phyloP scores from a whole-genome alignment of 345 rosid species.

The Lepidium sativum region DNA sequence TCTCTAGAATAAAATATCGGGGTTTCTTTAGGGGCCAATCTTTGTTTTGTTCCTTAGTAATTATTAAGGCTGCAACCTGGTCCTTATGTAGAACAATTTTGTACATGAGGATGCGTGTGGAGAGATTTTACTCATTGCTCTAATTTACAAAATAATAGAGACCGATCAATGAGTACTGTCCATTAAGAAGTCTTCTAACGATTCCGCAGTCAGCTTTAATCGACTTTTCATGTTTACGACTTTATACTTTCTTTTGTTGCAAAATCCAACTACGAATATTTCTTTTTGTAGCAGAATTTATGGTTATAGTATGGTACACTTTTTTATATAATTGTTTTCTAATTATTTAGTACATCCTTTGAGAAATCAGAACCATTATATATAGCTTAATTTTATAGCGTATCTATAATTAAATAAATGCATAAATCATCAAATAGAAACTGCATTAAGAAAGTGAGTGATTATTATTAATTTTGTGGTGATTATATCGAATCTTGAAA shows the following conservation, averaged over 20 bases:
- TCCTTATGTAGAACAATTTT: neutral
- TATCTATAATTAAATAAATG: neutral
- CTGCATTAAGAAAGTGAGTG: neutral
- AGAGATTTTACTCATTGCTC: conserved; percentile 4
- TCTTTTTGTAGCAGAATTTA: neutral
- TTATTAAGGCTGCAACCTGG: neutral
- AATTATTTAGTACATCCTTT: neutral
- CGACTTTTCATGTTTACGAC: neutral
- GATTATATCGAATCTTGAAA: conserved; percentile 12
- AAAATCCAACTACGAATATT: neutral
- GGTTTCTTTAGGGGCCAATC: too few relatives aligned
- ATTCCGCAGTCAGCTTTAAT: neutral
- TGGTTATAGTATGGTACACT: neutral
- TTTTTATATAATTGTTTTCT: too few relatives aligned
- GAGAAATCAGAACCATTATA: neutral
- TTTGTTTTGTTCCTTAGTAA: neutral
- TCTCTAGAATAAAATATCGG: too few relatives aligned
- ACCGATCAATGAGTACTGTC: neutral
- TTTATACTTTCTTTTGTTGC: neutral
- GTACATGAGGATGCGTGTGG: neutral
- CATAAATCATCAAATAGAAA: neutral
- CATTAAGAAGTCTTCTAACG: neutral
- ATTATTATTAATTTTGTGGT: neutral
- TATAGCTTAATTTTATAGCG: neutral
- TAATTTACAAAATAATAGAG: neutral